Evolutionary conservation across 1,284 basidiomycete species (phyloP), one percentile per base, ranked within the genome.

Genomic region (Ustanciosporium gigantosporum): DNA sequence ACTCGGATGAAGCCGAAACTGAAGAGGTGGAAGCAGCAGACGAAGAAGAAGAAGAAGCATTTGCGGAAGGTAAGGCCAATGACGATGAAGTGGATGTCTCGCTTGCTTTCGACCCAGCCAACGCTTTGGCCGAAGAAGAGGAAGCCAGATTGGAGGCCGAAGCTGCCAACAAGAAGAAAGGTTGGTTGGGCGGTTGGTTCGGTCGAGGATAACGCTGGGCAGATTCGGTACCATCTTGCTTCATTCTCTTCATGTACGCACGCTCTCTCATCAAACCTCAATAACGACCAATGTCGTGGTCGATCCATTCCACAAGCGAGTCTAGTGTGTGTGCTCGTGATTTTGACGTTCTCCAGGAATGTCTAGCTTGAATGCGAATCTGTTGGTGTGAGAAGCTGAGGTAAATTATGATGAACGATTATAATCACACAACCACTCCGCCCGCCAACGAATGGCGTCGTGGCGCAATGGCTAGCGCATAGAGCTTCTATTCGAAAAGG

Each of bases 121-220:
- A 74, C 22, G 64, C 52, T 11, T 34, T 64, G 2, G 67, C 42
- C 21, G 72, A 75, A 16, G 70, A 73, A 32, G 70, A 76, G 23
- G 69, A 66, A 36, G 61, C 42, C 20, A 46, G 49, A 24, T 35
- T 38, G 14, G 49, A 59, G 31, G 60, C 49, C 20, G 52, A 67
- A 29, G 55, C 51, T 19, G 49, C 49, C 16, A 36, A 44, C 38
- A 58, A 65, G 44, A 67, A 58, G 52, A 60, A 53, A 25, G 61
- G 73, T 15, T 77, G 74, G 74, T 56, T 77, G 34, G 61, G 71
- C 13, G 67, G 74, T 8, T 77, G 74, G 74, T 70, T 77, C 35
- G 56, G 61, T 31, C 51, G 61, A 29, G 41, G 46, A 3, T 64
- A 16, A 23, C n/a, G n/a, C n/a, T n/a, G n/a, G n/a, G n/a, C n/a